Base-by-base conservation (phyloP, 2,329 filamentous ascomycete species). In the Septoria linicola region DNA sequence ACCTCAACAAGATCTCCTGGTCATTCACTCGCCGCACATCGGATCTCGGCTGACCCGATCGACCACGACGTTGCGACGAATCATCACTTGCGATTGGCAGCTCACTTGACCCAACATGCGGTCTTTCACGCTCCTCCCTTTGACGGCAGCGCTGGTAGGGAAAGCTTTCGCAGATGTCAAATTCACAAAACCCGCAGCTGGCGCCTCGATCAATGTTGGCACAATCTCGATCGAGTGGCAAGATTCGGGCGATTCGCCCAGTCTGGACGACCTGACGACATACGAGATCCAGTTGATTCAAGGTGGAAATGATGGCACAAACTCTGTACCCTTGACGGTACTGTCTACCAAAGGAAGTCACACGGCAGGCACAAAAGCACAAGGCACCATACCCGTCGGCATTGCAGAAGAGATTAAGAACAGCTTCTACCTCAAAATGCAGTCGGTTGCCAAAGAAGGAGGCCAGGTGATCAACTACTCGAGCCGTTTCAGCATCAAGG, bases 231-330 rank as follows among this genome's bases (percentile, higher is more conserved):
- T 83, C 14, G 70, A 74, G 58, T 85, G 81, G 81, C 71, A 73
- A 51, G 81, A 84, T 14, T 76, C 75, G 21, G 77, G 77, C 34
- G 68, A 69, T 16, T 67, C 72, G 36, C 80, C 81, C 2, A 63
- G 69, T 2, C 64, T 83, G 30, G 63, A 75, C 6, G 73, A 79
- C 50, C 70, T 84, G 35, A 66, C 70, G 2, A 72, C 73, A 14
- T 87, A 82, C 66, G 72, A 79, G 54, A 67, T 87, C 41, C 79
- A 78, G 58, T 70, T 87, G 17, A 81, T 80, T 61, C 78, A 80
- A 5, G 83, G 83, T 48, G 80, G 82, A 39, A 80, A 84, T 63
- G 68, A 72, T 2, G 70, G 68, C 14, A 69, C 66, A 48, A 70
- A 71, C 53, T 72, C 76, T 71, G 75, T 81, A 68, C 51, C 68